phyloP scores from a whole-genome alignment of 345 rosid species.

The Gynandropsis gynandra region DNA sequence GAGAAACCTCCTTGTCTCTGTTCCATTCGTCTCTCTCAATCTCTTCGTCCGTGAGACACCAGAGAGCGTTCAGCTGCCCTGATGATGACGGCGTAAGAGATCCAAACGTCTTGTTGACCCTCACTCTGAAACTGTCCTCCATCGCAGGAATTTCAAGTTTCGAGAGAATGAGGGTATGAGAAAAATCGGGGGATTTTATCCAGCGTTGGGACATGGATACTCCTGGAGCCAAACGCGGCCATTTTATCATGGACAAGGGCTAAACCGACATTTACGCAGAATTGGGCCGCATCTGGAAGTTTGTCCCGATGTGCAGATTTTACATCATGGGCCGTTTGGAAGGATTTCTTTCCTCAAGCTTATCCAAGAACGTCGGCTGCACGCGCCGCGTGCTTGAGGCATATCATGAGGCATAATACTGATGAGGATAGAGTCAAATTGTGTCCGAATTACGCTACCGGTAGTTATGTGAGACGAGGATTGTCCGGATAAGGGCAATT shows the following conservation, averaged over 20 bases:
- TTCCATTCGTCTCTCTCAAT: slow-evolving; percentile 46
- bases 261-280: slow-evolving; percentile 14
- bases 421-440: too few species aligned
- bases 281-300: neutral
- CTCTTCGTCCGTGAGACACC: slow-evolving; percentile 70
- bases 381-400: slow-evolving; percentile 23
- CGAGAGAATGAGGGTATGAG: neutral
- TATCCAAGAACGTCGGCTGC: slow-evolving; percentile 3
- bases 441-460: too few species aligned
- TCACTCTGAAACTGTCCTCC: slow-evolving; percentile 65
- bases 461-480: too few species aligned
- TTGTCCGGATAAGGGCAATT: too few species aligned
- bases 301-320: too few species aligned
- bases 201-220: neutral
- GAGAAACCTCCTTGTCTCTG: slow-evolving; percentile 26
- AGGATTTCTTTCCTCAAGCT: slow-evolving; percentile 2
- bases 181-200: neutral
- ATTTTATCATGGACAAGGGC: too few species aligned
- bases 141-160: slow-evolving; percentile 23
- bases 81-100: slow-evolving; percentile 42
- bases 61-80: slow-evolving; percentile 29
- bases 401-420: too few species aligned
- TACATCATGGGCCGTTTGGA: neutral
- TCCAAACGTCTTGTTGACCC: slow-evolving; percentile 67
- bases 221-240: slow-evolving; percentile 30